A percentile compares a stretch with the other conserved stretches of the same genome.
These are phyloP conservation scores for Tetracentron sinense DNA, from an alignment of 164 flowering plant species.

Conservation along the genomic window DNA sequence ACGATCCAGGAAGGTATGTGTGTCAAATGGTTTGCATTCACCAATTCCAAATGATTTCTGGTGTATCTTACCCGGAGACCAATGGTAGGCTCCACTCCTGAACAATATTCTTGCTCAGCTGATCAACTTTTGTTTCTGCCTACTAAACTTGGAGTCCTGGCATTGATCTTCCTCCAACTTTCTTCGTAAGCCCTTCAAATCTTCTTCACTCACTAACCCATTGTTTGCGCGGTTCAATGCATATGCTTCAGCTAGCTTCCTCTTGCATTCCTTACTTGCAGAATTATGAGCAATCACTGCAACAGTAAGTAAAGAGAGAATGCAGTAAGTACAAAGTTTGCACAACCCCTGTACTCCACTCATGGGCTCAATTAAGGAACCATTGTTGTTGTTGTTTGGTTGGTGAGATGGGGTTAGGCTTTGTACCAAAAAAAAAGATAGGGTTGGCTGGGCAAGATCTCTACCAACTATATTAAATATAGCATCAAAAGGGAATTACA, in stretches of 20 bases:
- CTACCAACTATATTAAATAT: not conserved
- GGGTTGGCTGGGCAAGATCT: not conserved
- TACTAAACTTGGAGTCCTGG: conserved; percentile 28
- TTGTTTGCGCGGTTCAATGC: conserved; percentile 52
- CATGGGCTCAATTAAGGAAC: not conserved
- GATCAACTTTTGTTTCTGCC: conserved; percentile 38
- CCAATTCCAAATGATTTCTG: not conserved
- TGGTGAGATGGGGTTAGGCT: not conserved
- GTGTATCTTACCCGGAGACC: too few species aligned
- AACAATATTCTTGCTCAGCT: not conserved
- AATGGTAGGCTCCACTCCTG: not conserved
- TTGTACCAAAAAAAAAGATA: not conserved
- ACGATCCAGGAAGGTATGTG: not conserved
- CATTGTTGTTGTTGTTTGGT: not conserved
- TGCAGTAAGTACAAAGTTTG: not conserved
- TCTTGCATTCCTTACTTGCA: conserved; percentile 81
- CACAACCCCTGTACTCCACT: not conserved
- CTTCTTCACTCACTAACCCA: conserved; percentile 56
- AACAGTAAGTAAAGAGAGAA: conserved; percentile 7
- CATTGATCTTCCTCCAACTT: conserved; percentile 46
- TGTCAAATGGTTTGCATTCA: too few species aligned
- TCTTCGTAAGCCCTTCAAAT: conserved; percentile 45
- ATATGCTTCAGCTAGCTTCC: conserved; percentile 74
- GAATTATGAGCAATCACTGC: conserved; percentile 78
- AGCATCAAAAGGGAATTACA: not conserved